Base-by-base conservation (phyloP, 768 basidiomycete genomes). In the Psilocybe subaeruginosa region DNA sequence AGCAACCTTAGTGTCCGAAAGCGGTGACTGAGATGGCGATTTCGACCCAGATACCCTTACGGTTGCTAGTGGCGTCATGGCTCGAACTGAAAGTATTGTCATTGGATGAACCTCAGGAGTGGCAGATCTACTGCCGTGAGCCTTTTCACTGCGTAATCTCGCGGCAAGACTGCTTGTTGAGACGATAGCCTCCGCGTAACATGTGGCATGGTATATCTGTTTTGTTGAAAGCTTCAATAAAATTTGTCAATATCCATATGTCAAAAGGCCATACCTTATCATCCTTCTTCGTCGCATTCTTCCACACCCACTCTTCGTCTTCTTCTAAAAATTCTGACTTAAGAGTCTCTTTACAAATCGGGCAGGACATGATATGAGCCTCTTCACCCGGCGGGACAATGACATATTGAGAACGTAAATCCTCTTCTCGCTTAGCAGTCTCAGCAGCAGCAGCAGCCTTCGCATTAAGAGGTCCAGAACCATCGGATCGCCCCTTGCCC, bases 241-340 rank as follows among this genome's bases (percentile, higher is more conserved):
- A 63, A 43, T 19, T 41, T 33, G 16, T 41, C 1, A 11, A 50
- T 37, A 23, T 11, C 54, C 65, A n/a, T 64, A n/a, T 64, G 55
- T 27, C 19, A 30, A 61, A 54, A 45, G 27, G n/a, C 77, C 88
- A 57, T 72, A 95, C 95, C 79, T 85, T 85, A 59, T 91, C 91
- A 65, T 97, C 93, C 62, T 89, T 88, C 74, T 82, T 85, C 17
- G 93, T 81, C 0, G 96, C 94, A 70, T 99, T 97, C 71, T 84
- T 86, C 95, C 95, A 99, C 11, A 97, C 91, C 96, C 96, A 99
- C 62, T 97, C 97, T 77, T 98, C 97, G 62, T 96, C 95, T 51
- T 97, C 96, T 72, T 98, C 95, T 59, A 89, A 75, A 72, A 92
- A 99, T 78, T 97, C 97, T 65, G 89, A 86, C 80, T 93, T 92